Evolutionary conservation across 148 eudicot genomes (phyloP).

Genomic region (Chenopodium quinoa): DNA sequence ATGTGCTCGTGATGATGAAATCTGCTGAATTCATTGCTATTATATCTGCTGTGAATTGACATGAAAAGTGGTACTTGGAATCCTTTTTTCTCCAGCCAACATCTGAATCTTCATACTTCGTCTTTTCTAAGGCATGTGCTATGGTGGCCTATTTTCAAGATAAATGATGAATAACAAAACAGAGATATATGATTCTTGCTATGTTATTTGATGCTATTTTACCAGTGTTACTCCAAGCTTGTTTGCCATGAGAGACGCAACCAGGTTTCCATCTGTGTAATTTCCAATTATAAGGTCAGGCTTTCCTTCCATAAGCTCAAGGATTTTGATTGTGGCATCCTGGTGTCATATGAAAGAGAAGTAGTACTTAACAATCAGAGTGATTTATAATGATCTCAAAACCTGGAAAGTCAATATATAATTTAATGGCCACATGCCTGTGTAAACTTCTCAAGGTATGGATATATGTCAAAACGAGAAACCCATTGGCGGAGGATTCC

Average conservation of each 20-base stretch:
- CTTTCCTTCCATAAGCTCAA: constrained; percentile 76
- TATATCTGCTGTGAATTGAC: constrained; percentile 90
- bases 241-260: constrained; percentile 88
- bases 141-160: constrained; percentile 62
- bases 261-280: constrained; percentile 91
- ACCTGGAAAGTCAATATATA: constrained; percentile 7
- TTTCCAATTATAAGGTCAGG: constrained; percentile 93
- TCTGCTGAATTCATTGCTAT: constrained; percentile 94
- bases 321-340: constrained; percentile 74
- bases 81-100: constrained; percentile 82
- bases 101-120: constrained; percentile 96
- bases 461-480: constrained; percentile 90
- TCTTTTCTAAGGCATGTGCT: constrained; percentile 97
- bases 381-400: not conserved
- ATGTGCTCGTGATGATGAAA: constrained; percentile 94
- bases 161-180: constrained; percentile 4
- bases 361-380: constrained; percentile 2
- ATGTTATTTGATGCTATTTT: constrained; percentile 7
- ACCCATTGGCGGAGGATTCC: constrained; percentile 78
- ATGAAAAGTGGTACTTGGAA: constrained; percentile 83
- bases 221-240: constrained; percentile 92
- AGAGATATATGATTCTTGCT: not conserved
- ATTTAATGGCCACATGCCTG: constrained; percentile 47
- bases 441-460: constrained; percentile 76
- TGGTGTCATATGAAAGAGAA: constrained; percentile 30